Conservation (phyloP, 805 yeast species). For the Myxozyma geophila region DNA sequence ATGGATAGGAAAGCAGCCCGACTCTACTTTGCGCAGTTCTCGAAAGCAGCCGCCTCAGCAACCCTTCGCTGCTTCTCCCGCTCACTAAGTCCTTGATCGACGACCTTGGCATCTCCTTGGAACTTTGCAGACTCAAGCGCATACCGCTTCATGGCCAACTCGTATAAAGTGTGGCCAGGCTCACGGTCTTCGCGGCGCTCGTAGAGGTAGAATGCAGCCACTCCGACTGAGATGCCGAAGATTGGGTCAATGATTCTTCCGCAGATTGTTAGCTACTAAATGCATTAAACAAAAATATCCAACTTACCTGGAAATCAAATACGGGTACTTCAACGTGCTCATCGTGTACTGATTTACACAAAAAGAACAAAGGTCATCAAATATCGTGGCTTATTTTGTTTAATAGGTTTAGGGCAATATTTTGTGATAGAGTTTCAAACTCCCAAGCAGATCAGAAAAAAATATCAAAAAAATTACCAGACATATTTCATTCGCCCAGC, state of each 20-base stretch:
- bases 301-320: slow-evolving; percentile 35
- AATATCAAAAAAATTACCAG: background rate
- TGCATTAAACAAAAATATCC: background rate
- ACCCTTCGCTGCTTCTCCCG: slow-evolving; percentile 17
- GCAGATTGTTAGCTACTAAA: background rate
- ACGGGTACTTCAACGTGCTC: slow-evolving; percentile 31
- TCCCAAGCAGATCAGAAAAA: slow-evolving; percentile 17
- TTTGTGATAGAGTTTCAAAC: slow-evolving; percentile 1
- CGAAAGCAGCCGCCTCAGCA: slow-evolving; percentile 34
- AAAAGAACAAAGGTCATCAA: background rate
- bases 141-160: slow-evolving; percentile 28
- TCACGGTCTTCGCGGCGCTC: slow-evolving; percentile 37
- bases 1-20: background rate
- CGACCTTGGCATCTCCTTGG: slow-evolving; percentile 4
- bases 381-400: background rate
- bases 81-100: slow-evolving; percentile 2
- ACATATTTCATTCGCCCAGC: too few relatives aligned
- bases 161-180: slow-evolving; percentile 33
- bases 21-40: slow-evolving; percentile 26
- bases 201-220: slow-evolving; percentile 33
- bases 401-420: slow-evolving; percentile 1
- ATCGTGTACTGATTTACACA: background rate
- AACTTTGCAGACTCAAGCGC: slow-evolving; percentile 15
- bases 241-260: slow-evolving; percentile 33
- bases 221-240: slow-evolving; percentile 38